phyloP scores from a whole-genome alignment of 2,329 filamentous ascomycete species.

The Aspergillus pseudoterreus region DNA sequence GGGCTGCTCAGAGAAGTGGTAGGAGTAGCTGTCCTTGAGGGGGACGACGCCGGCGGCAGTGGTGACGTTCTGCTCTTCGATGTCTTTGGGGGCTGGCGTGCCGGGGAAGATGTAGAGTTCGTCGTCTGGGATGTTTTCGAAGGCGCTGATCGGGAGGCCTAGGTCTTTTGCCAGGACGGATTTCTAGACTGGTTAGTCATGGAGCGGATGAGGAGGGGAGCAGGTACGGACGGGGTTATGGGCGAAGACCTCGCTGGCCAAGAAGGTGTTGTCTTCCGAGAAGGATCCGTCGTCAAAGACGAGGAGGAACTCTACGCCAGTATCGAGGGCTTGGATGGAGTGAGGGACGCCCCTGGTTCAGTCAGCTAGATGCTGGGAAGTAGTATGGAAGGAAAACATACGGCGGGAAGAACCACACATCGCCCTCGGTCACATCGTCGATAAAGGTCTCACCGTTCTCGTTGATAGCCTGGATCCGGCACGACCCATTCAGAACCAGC shows the following conservation, averaged over 20 bases:
- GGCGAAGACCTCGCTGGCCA: slow-evolving; percentile 61
- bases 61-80: slow-evolving; percentile 62
- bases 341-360: slow-evolving; percentile 61
- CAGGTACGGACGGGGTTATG: slow-evolving; percentile 29
- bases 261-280: slow-evolving; percentile 70
- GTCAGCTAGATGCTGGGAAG: not conserved
- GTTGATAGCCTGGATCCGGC: slow-evolving; percentile 34
- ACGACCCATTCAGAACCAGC: slow-evolving; percentile 37
- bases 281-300: slow-evolving; percentile 60
- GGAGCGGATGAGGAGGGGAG: not conserved
- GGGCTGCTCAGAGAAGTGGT: slow-evolving; percentile 67
- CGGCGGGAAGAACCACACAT: slow-evolving; percentile 78
- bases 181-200: slow-evolving; percentile 24
- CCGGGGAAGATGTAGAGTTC: slow-evolving; percentile 78
- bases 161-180: slow-evolving; percentile 56
- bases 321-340: slow-evolving; percentile 68
- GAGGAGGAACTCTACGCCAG: slow-evolving; percentile 63
- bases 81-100: slow-evolving; percentile 57
- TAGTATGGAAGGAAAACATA: slow-evolving; percentile 4
- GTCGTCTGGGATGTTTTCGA: slow-evolving; percentile 61
- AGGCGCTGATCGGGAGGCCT: slow-evolving; percentile 45
- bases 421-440: slow-evolving; percentile 71
- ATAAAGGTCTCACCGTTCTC: slow-evolving; percentile 70
- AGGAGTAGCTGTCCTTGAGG: slow-evolving; percentile 62
- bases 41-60: slow-evolving; percentile 62